A percentile compares a stretch with the other conserved stretches of the same genome.
These are phyloP conservation scores for Hericium rajendrae DNA, from an alignment of 768 basidiomycete genomes.

Conservation along the genomic window DNA sequence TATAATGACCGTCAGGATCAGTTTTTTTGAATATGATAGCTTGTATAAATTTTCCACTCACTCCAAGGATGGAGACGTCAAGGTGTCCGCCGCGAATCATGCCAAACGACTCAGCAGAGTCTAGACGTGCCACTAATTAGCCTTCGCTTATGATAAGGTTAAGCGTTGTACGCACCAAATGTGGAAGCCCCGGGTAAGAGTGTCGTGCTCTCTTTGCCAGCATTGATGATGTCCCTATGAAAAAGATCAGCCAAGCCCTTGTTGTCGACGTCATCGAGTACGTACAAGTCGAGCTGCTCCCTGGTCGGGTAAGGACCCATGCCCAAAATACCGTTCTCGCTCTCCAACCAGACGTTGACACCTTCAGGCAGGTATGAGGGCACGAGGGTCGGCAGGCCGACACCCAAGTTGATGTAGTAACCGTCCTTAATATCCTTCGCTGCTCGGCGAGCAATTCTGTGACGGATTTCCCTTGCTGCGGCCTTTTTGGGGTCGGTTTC, in stretches of 20 bases:
- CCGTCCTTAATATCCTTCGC: slow-evolving; percentile 83
- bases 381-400: slow-evolving; percentile 84
- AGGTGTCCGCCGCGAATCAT: slow-evolving; percentile 97
- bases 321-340: slow-evolving; percentile 81
- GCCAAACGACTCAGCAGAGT: slow-evolving; percentile 85
- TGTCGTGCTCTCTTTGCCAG: slow-evolving; percentile 88
- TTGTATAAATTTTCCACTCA: slow-evolving; percentile 27
- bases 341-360: slow-evolving; percentile 78
- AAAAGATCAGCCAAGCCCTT: not conserved
- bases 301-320: slow-evolving; percentile 81
- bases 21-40: not conserved
- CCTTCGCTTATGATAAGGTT: not conserved
- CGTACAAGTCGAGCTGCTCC: slow-evolving; percentile 69
- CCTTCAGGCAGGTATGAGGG: slow-evolving; percentile 64
- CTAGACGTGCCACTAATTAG: slow-evolving; percentile 22
- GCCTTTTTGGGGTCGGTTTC: slow-evolving; percentile 16
- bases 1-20: slow-evolving; percentile 18
- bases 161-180: slow-evolving; percentile 29
- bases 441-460: slow-evolving; percentile 72
- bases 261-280: slow-evolving; percentile 3
- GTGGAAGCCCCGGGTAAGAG: slow-evolving; percentile 82
- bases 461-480: slow-evolving; percentile 22
- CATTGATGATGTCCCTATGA: slow-evolving; percentile 77
- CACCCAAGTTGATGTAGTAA: slow-evolving; percentile 79
- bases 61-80: slow-evolving; percentile 83